Conservation (phyloP, 2,329 filamentous ascomycete species). For the Microdochium bolleyi region DNA sequence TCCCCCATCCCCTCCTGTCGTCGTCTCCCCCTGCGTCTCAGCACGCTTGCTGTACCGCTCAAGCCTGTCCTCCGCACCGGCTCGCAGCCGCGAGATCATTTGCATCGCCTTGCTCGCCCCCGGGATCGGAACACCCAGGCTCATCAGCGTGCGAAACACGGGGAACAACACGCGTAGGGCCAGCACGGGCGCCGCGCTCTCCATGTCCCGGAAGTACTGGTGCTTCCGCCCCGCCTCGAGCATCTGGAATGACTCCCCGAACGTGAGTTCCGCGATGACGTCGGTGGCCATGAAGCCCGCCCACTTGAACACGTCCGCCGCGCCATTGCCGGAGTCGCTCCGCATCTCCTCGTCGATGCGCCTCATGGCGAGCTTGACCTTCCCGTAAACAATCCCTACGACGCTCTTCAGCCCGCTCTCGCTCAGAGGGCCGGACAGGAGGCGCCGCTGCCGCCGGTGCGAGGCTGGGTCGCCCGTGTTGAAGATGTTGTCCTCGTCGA, state of each 20-base stretch:
- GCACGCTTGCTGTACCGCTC: slow-evolving; percentile 8
- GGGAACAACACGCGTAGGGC: slow-evolving; percentile 21
- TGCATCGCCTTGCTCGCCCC: slow-evolving; percentile 7
- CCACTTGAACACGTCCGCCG: slow-evolving; percentile 43
- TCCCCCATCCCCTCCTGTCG: background rate
- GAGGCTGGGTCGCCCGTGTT: background rate
- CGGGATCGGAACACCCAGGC: slow-evolving; percentile 17
- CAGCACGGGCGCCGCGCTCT: slow-evolving; percentile 11
- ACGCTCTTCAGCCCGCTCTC: slow-evolving; percentile 23
- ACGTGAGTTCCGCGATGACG: slow-evolving; percentile 42
- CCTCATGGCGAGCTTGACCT: slow-evolving; percentile 28
- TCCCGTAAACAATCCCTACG: slow-evolving; percentile 22
- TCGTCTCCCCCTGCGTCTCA: slow-evolving; percentile 1
- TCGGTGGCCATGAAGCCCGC: slow-evolving; percentile 46
- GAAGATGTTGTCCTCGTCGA: background rate
- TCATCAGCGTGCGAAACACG: slow-evolving; percentile 10
- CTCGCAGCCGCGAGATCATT: slow-evolving; percentile 8
- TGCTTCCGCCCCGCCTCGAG: slow-evolving; percentile 39
- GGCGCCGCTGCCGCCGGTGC: background rate
- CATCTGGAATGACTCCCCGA: slow-evolving; percentile 45
- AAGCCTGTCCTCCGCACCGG: slow-evolving; percentile 17
- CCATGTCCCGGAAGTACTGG: slow-evolving; percentile 31
- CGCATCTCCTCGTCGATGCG: slow-evolving; percentile 33
- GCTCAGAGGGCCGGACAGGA: background rate
- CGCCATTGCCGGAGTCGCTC: slow-evolving; percentile 14